phyloP scores from a whole-genome alignment of 306 rosid species.

The Trifolium dubium region DNA sequence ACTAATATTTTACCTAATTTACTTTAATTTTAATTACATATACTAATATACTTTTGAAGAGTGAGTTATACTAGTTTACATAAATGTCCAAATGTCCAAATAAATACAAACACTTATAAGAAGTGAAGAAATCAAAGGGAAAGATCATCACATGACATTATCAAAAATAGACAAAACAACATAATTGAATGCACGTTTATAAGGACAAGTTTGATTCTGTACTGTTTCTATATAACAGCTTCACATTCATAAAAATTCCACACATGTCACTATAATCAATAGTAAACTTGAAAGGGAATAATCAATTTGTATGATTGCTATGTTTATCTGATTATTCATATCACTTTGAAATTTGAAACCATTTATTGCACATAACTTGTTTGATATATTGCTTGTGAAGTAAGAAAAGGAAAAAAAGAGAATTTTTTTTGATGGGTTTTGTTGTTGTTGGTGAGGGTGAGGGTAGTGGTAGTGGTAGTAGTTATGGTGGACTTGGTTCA shows the following conservation, averaged over 20 bases:
- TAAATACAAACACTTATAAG: too few relatives aligned
- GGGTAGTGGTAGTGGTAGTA: constrained; percentile 34
- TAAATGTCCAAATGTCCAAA: too few relatives aligned
- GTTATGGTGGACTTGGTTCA: constrained; percentile 45
- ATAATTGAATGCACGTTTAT: not conserved
- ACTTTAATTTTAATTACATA: too few relatives aligned
- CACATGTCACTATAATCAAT: not conserved
- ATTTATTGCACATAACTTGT: not conserved
- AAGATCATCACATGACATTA: not conserved
- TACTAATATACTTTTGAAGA: too few relatives aligned
- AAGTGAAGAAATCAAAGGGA: not conserved
- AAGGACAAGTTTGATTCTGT: not conserved
- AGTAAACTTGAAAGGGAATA: not conserved
- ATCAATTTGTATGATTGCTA: not conserved
- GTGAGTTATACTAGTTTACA: too few relatives aligned
- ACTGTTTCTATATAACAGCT: not conserved
- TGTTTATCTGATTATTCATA: not conserved
- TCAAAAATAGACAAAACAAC: not conserved
- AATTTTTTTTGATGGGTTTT: constrained; percentile 57
- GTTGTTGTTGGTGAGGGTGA: constrained; percentile 39
- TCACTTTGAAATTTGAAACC: not conserved
- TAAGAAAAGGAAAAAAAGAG: not conserved
- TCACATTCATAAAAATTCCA: not conserved
- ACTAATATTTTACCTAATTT: too few relatives aligned
- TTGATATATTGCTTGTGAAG: constrained; percentile 7